Evolutionary conservation across 208 protist species (phyloP).

Genomic region (Trypanosoma scelopori): DNA sequence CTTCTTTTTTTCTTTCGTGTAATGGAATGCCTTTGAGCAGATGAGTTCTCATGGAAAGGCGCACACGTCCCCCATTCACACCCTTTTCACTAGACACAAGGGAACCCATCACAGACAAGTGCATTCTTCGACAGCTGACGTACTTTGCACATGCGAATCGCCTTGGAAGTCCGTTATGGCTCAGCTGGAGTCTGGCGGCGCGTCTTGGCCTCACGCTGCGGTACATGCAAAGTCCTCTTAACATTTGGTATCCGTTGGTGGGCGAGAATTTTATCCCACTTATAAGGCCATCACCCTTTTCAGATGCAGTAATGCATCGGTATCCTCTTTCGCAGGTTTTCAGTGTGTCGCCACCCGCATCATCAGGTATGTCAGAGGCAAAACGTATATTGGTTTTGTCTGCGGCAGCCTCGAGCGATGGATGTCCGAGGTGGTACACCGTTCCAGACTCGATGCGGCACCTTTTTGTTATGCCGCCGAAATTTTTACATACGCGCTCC

Average conservation of each 20-base stretch:
- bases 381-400: conserved; percentile 14
- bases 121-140: conserved; percentile 20
- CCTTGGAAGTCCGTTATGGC: conserved; percentile 27
- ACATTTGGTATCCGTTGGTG: conserved; percentile 23
- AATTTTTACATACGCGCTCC: not conserved
- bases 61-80: not conserved
- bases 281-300: not conserved
- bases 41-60: conserved; percentile 3
- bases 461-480: conserved; percentile 10
- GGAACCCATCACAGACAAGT: conserved; percentile 22
- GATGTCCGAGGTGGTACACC: conserved; percentile 11
- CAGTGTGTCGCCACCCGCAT: not conserved
- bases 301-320: not conserved
- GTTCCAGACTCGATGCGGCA: conserved; percentile 6
- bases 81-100: conserved; percentile 17
- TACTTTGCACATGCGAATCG: conserved; percentile 23
- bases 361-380: not conserved
- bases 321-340: conserved; percentile 10
- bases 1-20: too few species aligned
- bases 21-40: not conserved
- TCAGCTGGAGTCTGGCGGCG: conserved; percentile 13
- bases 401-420: conserved; percentile 11
- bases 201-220: conserved; percentile 14
- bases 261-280: conserved; percentile 22
- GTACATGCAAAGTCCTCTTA: conserved; percentile 27